Conservation (phyloP, 1,284 basidiomycete genomes). For the Chondrostereum purpureum region DNA sequence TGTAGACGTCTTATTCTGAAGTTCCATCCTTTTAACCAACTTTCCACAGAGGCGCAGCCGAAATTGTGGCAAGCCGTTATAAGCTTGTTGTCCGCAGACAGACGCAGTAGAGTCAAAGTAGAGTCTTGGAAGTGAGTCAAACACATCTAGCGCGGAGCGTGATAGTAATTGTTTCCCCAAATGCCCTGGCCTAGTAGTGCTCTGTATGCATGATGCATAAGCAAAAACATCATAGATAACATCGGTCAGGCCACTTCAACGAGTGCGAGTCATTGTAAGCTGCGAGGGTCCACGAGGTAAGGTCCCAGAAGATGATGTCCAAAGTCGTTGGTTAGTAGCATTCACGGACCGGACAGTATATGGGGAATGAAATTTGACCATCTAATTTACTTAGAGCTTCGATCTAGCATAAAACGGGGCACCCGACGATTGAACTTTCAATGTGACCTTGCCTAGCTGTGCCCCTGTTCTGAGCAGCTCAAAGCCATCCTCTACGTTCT, state of each 20-base stretch:
- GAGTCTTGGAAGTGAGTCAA: background rate
- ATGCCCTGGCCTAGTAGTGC: too few relatives aligned
- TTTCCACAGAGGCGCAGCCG: too few relatives aligned
- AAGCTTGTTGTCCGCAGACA: background rate
- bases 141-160: background rate
- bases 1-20: background rate
- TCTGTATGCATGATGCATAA: background rate
- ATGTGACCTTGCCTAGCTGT: constrained; percentile 75
- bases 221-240: background rate
- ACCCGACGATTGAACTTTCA: constrained; percentile 27
- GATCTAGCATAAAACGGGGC: too few relatives aligned
- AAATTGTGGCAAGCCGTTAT: too few relatives aligned
- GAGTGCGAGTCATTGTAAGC: background rate
- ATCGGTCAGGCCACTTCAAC: background rate
- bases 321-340: background rate
- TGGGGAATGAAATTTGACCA: background rate
- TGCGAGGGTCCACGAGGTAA: background rate
- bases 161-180: too few relatives aligned
- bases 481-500: constrained; percentile 66
- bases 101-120: background rate
- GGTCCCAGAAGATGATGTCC: background rate
- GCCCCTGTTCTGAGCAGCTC: constrained; percentile 52
- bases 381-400: background rate
- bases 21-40: too few relatives aligned
- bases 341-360: background rate